Base-by-base conservation (phyloP, 192 early-diverging fungal species). In the Umbelopsis vinacea region DNA sequence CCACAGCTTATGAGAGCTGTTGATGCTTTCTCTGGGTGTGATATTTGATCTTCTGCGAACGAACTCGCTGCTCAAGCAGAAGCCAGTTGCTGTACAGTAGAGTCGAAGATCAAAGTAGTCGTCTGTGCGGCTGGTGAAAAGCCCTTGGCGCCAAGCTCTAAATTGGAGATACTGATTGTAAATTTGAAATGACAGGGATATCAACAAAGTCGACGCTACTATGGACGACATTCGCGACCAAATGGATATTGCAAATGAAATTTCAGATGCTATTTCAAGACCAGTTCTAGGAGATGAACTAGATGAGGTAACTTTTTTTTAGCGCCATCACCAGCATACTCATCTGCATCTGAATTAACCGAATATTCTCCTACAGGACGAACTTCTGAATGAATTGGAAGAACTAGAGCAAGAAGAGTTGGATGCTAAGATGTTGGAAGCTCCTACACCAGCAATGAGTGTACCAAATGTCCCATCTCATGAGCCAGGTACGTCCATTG, bases 141-240 rank as follows among this genome's bases (percentile, higher is more conserved):
- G 48, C 2, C 15, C 48, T 29, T 19, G 26, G 33, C 17, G 29
- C 15, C 57, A 63, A 63, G 26, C 11, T 11, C 40, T 37, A 17
- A 11, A 19, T 5, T 37, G 14, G 14, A 63, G 26, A 19, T 19
- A 14, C 15, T 38, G 14, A 29, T 14, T 63, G 12, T 33, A 26
- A 29, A 15, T 68, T n/a, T 52, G 22, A 12, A 37, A 2, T 66
- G 40, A 35, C 68, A 94, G 91, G 85, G 85, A 95, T 74, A 94
- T 97, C 63, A 89, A 96, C 76, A 97, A 94, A 87, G 96, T 99
- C 29, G 97, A 99, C 75, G 85, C 86, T 46, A 96, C 92, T 14
- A 96, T 97, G 94, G 97, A 99, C 72, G 94, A 96, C 63, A 96
- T 99, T 71, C 89, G 93, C 35, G 97, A 99, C 71, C 96, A 99